Evolutionary conservation across 1,139 yeast genomes (phyloP).

Genomic region (Zygotorulaspora mrakii): DNA sequence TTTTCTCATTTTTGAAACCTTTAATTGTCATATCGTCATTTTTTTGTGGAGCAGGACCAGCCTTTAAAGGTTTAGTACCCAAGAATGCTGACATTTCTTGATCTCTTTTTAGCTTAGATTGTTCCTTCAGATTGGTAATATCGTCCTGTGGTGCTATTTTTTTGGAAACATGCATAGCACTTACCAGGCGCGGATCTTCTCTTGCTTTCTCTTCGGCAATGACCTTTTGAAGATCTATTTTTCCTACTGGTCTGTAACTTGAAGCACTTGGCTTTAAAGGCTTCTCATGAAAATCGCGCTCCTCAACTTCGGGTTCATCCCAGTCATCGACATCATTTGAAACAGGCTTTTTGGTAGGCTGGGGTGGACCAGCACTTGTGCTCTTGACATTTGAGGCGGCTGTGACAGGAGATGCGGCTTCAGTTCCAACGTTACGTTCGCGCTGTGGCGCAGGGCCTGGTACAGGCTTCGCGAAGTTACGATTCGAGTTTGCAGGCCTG

Average conservation of each 20-base stretch:
- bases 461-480: constrained; percentile 55
- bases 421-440: constrained; percentile 8
- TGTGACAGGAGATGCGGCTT: constrained; percentile 29
- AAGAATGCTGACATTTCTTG: constrained; percentile 41
- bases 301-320: constrained; percentile 63
- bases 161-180: constrained; percentile 13
- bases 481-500: constrained; percentile 59
- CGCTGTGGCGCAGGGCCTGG: constrained; percentile 33
- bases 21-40: constrained; percentile 50
- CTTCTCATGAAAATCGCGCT: constrained; percentile 59
- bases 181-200: constrained; percentile 40
- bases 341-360: constrained; percentile 6
- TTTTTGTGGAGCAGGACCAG: constrained; percentile 32
- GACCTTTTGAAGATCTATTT: constrained; percentile 45
- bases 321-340: constrained; percentile 47
- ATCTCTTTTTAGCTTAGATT: constrained; percentile 50
- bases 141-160: constrained; percentile 31
- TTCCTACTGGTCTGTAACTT: constrained; percentile 55
- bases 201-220: constrained; percentile 41
- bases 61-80: constrained; percentile 52
- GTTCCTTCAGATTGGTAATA: constrained; percentile 36
- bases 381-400: constrained; percentile 22
- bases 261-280: constrained; percentile 54
- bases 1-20: constrained; percentile 72
- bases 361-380: constrained; percentile 13